Evolutionary conservation across 139 green algal genomes (phyloP).

Genomic region (Monoraphidium neglectum): DNA sequence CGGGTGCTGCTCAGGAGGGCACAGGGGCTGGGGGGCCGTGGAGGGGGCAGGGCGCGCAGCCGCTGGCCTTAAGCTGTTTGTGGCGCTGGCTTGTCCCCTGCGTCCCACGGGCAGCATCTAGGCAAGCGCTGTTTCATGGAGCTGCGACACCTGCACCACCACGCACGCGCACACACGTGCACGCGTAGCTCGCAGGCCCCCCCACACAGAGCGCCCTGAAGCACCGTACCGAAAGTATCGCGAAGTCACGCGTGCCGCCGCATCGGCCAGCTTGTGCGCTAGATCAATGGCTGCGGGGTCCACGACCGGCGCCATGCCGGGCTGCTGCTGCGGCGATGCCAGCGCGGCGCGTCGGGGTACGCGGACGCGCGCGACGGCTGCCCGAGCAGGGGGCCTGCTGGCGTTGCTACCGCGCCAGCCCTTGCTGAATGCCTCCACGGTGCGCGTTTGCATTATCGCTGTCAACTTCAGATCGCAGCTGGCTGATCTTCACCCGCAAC

Average conservation of each 20-base stretch:
- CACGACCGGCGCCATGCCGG: background rate
- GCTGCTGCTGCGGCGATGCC: too few relatives aligned
- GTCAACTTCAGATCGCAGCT: too few relatives aligned
- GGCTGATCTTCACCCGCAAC: too few relatives aligned
- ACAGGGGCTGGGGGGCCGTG: background rate
- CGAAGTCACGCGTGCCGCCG: slow-evolving; percentile 65
- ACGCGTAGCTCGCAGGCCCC: background rate
- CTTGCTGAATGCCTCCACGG: too few relatives aligned
- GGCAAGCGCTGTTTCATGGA: background rate
- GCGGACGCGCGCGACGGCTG: too few relatives aligned
- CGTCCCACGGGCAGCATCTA: background rate
- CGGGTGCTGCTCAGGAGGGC: background rate
- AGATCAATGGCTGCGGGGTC: slow-evolving; percentile 44
- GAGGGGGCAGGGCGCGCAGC: background rate
- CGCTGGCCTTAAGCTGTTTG: background rate
- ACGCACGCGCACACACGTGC: background rate
- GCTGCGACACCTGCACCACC: background rate
- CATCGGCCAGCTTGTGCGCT: slow-evolving; percentile 76
- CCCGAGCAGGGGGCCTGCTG: too few relatives aligned
- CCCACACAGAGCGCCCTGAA: background rate
- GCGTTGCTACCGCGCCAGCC: too few relatives aligned
- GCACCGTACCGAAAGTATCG: slow-evolving; percentile 73
- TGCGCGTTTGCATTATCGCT: too few relatives aligned
- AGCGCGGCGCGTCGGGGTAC: too few relatives aligned
- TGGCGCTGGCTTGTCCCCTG: background rate